Conservation (phyloP, 2,329 filamentous ascomycete species). For the Cytospora piceicola region DNA sequence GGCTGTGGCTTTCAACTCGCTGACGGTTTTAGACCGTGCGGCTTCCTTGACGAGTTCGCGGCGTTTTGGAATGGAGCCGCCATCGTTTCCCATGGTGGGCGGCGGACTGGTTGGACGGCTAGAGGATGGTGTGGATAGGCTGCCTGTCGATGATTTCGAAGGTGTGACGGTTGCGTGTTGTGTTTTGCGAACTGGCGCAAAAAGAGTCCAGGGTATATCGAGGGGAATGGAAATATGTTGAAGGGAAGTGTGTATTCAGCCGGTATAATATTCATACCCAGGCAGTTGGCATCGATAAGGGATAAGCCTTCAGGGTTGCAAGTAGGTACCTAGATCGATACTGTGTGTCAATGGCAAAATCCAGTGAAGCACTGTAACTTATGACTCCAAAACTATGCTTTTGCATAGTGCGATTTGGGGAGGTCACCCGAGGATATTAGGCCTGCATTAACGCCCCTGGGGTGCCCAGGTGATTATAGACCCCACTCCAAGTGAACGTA, state of each 20-base stretch:
- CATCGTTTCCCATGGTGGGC: conserved; percentile 87
- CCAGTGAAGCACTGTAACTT: not conserved
- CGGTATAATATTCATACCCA: not conserved
- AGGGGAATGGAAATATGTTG: too few relatives aligned
- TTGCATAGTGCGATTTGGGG: not conserved
- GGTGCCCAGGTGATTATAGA: not conserved
- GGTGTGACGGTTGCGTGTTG: not conserved
- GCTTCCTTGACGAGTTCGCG: conserved; percentile 96
- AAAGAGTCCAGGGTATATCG: not conserved
- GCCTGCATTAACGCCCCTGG: not conserved
- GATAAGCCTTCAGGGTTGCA: not conserved
- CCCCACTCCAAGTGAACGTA: too few relatives aligned
- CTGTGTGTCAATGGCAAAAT: not conserved
- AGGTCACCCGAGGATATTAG: not conserved
- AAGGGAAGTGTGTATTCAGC: not conserved
- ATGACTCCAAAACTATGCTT: not conserved
- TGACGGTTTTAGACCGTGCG: conserved; percentile 77
- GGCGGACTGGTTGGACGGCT: not conserved
- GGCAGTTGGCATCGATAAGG: conserved; percentile 12
- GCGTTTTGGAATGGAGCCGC: conserved; percentile 92
- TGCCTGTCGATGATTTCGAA: not conserved
- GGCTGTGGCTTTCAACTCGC: conserved; percentile 86
- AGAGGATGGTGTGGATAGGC: too few relatives aligned
- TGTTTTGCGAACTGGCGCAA: conserved; percentile 25
- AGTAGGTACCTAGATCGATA: not conserved